Evolutionary conservation across 2,329 filamentous ascomycete species (phyloP).

Genomic region (Trichophyton mentagrophytes): DNA sequence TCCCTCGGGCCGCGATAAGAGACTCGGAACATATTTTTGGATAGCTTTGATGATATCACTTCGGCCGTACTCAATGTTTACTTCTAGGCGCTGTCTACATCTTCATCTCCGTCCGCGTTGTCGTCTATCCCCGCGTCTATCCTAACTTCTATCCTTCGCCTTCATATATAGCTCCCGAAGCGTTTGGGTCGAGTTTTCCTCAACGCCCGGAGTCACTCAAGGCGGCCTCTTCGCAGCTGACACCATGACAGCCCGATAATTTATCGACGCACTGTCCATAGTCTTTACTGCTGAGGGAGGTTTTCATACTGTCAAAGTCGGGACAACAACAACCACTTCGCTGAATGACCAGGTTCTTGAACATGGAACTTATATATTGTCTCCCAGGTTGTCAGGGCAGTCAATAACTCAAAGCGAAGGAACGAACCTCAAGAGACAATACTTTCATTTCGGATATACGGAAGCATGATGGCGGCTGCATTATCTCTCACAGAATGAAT

Average conservation of each 20-base stretch:
- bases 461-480: constrained; percentile 1
- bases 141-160: neutral
- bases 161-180: neutral
- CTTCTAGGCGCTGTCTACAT: too few species aligned
- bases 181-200: constrained; percentile 3
- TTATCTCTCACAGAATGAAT: constrained; percentile 6
- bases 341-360: neutral
- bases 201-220: neutral
- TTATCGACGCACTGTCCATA: neutral
- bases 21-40: neutral
- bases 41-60: too few species aligned
- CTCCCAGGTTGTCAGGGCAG: neutral
- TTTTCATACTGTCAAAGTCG: neutral
- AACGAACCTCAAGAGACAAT: neutral
- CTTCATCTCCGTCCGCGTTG: neutral
- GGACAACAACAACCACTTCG: neutral
- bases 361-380: neutral
- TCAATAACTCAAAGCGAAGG: neutral
- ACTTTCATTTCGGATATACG: neutral
- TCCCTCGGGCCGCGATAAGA: neutral
- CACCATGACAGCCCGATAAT: neutral
- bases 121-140: neutral
- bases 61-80: too few species aligned
- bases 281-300: neutral
- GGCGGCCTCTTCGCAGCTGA: neutral